phyloP scores from a whole-genome alignment of 345 rosid species.

The Eucalyptus pumila region DNA sequence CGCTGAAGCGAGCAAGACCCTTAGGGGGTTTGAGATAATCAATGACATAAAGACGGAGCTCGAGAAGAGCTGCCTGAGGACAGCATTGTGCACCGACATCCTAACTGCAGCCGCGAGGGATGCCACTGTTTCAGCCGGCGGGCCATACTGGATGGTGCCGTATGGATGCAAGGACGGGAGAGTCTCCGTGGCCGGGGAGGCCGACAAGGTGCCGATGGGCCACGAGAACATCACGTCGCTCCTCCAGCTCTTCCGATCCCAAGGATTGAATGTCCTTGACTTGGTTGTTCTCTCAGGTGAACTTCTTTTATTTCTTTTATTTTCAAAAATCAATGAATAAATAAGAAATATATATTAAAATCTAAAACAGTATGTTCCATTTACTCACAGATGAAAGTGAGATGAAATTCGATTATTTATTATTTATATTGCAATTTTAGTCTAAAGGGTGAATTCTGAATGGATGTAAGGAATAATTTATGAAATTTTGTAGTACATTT shows the following conservation, averaged over 20 bases:
- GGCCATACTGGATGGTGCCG: constrained; percentile 61
- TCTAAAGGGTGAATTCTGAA: not conserved
- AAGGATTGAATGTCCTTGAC: constrained; percentile 60
- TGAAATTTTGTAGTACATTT: not conserved
- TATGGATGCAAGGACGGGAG: constrained; percentile 57
- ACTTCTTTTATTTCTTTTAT: too few relatives aligned
- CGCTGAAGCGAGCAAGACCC: constrained; percentile 44
- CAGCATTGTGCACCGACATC: constrained; percentile 61
- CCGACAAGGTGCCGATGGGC: constrained; percentile 45
- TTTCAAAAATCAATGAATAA: too few relatives aligned
- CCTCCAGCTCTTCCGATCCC: constrained; percentile 53
- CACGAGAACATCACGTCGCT: constrained; percentile 31
- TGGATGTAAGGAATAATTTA: not conserved
- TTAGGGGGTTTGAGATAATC: constrained; percentile 54
- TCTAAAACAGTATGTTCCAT: not conserved
- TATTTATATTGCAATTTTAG: not conserved
- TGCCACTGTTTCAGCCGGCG: constrained; percentile 35
- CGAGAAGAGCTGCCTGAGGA: constrained; percentile 40
- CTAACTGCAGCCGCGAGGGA: constrained; percentile 37
- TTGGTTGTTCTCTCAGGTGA: constrained; percentile 52
- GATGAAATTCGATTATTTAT: too few relatives aligned
- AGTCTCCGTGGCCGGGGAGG: constrained; percentile 33
- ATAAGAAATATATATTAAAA: too few relatives aligned
- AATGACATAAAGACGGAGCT: constrained; percentile 53
- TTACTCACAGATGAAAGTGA: not conserved